Percentiles rank a stretch among this genome's conserved stretches.
Evolutionary conservation across 805 yeast genomes (phyloP).

Genomic region (Ogataea chonburiensis): DNA sequence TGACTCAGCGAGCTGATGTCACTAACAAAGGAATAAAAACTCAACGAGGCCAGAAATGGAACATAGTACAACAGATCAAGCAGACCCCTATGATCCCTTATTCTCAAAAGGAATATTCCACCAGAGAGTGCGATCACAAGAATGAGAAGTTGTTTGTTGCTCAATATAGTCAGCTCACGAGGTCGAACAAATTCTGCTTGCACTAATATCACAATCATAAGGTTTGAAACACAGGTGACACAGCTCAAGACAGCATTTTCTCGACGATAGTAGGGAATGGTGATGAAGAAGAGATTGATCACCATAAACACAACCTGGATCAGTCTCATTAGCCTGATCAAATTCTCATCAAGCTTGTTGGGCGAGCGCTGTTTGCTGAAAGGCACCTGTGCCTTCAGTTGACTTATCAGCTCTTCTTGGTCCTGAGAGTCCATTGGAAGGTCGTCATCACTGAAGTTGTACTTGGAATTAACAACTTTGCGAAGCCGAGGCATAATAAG

Average conservation of each 20-base stretch:
- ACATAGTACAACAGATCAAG: conserved; percentile 28
- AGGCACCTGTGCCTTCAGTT: conserved; percentile 21
- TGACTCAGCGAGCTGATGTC: conserved; percentile 22
- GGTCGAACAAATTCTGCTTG: conserved; percentile 20
- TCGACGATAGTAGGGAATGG: conserved; percentile 29
- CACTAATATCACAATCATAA: conserved; percentile 19
- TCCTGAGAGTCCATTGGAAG: conserved; percentile 26
- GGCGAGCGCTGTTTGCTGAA: conserved; percentile 15
- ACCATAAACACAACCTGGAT: conserved; percentile 21
- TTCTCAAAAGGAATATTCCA: conserved; percentile 12
- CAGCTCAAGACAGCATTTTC: conserved; percentile 28
- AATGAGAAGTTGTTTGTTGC: conserved; percentile 2
- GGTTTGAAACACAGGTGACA: conserved; percentile 25
- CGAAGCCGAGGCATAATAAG: conserved; percentile 32
- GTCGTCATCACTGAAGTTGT: conserved; percentile 19
- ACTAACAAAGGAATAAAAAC: conserved; percentile 18
- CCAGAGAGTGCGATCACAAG: conserved; percentile 9
- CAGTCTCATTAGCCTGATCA: conserved; percentile 14
- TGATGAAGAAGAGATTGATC: conserved; percentile 28
- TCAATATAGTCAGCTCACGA: conserved; percentile 3
- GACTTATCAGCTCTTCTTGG: conserved; percentile 22
- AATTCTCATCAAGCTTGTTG: conserved; percentile 12
- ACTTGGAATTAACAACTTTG: conserved; percentile 26
- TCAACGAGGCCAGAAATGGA: conserved; percentile 26
- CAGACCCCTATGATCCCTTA: conserved; percentile 4